Evolutionary conservation across 2,329 filamentous ascomycete species (phyloP).

Genomic region (Xylaria sp.): DNA sequence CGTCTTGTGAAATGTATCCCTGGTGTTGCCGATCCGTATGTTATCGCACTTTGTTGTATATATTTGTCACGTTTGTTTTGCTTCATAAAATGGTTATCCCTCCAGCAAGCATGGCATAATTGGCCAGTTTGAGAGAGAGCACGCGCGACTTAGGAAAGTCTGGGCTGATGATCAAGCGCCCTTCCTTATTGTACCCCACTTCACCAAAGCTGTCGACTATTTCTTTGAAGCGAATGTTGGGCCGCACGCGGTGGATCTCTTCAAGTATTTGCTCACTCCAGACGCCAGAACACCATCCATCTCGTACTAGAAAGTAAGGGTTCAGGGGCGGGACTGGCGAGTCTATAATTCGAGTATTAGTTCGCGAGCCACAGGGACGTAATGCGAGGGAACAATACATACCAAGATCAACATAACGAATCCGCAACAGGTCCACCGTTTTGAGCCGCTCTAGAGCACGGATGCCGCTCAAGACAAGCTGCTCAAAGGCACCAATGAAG

Average conservation of each 20-base stretch:
- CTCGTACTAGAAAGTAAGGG: conserved; percentile 74
- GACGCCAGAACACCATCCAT: conserved; percentile 72
- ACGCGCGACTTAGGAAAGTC: conserved; percentile 65
- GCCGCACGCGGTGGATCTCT: conserved; percentile 68
- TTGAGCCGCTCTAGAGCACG: conserved; percentile 68
- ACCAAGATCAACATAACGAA: conserved; percentile 80
- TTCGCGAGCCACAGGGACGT: not conserved
- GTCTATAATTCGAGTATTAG: conserved; percentile 57
- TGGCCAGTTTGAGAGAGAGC: conserved; percentile 66
- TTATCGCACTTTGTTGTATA: conserved; percentile 11
- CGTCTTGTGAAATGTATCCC: conserved; percentile 4
- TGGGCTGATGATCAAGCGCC: conserved; percentile 66
- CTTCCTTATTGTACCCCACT: conserved; percentile 68
- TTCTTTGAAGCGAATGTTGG: conserved; percentile 68
- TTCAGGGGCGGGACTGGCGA: conserved; percentile 77
- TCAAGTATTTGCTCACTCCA: conserved; percentile 77
- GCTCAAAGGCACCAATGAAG: conserved; percentile 78
- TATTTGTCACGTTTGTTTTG: conserved; percentile 1
- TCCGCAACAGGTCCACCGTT: conserved; percentile 72
- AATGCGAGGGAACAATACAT: conserved; percentile 44
- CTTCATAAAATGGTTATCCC: conserved; percentile 52
- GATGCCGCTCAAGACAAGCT: conserved; percentile 72
- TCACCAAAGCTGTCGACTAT: conserved; percentile 73
- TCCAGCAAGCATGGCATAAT: conserved; percentile 64
- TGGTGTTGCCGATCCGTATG: not conserved